Base-by-base conservation (phyloP, 2,329 filamentous ascomycete species). In the Allantophomopsis lycopodina region DNA sequence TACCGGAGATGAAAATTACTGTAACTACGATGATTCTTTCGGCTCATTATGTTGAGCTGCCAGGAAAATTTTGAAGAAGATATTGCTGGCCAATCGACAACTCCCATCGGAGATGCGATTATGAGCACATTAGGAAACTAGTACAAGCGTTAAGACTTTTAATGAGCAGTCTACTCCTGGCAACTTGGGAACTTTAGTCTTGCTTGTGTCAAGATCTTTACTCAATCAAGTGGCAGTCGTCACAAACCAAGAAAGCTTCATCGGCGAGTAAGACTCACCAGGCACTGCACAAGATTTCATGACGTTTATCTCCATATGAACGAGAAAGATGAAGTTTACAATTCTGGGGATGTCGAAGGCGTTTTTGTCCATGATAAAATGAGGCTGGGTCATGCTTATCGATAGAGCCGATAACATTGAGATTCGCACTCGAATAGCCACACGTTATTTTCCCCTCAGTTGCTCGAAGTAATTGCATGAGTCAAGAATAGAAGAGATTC, bases 211-310 rank as follows among this genome's bases (percentile, higher is more conserved):
- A 83, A 85, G 51, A 76, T 86, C 40, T 71, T 83, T 45, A 74
- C 75, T 7, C 89, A 89, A 56, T 75, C 69, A 3, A 76, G 69
- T 40, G 83, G 76, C 7, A 76, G 68, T 12, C 83, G 89, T 54
- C 74, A 76, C 50, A 69, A 76, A 48, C 59, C 85, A 7, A 64
- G 76, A 14, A 86, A 86, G 55, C 67, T 86, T 1, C 61, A 78
- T 41, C 72, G 64, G 0, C 62, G 78, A 2, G 60, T 86, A 18
- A 67, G 73, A 5, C 60, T 87, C 5, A 85, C 86, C 40, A 62
- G 63, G 2, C 71, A 83, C 48, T 76, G 76, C 0, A 85, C 80
- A 0, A 79, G 77, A 50, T 63, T 61, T 16, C 73, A 73, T 3
- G 74, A 74, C 17, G 60, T 77, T 7, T 77, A 78, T 47, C 55